These are phyloP conservation scores for Wickerhamiella allomyrinae DNA, from an alignment of 805 yeast genomes.

Conservation along the genomic window DNA sequence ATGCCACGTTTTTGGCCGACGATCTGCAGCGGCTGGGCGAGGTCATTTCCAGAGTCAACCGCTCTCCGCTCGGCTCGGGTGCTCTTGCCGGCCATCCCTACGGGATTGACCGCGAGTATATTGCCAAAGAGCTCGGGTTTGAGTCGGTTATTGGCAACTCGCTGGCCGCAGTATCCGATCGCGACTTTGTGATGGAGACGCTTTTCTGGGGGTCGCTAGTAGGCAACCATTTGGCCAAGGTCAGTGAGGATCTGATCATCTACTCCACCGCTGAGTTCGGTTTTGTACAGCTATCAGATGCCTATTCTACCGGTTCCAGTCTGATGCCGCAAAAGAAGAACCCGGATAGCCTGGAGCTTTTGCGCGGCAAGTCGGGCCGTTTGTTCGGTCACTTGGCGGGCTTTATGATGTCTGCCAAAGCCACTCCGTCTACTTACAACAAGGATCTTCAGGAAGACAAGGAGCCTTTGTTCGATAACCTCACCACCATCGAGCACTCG, in stretches of 20 bases:
- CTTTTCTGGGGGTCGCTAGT: constrained; percentile 91
- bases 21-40: constrained; percentile 78
- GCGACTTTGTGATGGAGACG: constrained; percentile 93
- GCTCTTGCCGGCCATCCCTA: constrained; percentile 99
- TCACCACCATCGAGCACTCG: constrained; percentile 87
- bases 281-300: constrained; percentile 84
- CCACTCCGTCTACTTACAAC: constrained; percentile 95
- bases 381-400: constrained; percentile 93
- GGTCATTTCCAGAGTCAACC: constrained; percentile 67
- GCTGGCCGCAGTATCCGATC: constrained; percentile 88
- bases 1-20: constrained; percentile 86
- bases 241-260: constrained; percentile 86
- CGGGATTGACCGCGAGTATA: constrained; percentile 89
- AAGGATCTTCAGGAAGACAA: constrained; percentile 99
- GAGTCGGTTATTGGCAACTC: constrained; percentile 86
- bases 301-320: constrained; percentile 96
- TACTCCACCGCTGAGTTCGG: constrained; percentile 98
- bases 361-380: constrained; percentile 95
- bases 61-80: constrained; percentile 89
- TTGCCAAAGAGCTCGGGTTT: constrained; percentile 72
- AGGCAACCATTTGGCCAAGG: constrained; percentile 90
- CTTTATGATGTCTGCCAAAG: constrained; percentile 88
- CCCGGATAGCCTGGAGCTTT: constrained; percentile 88
- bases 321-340: constrained; percentile 99
- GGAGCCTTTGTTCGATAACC: constrained; percentile 90